Percentiles rank a stretch among this genome's conserved stretches.
Conservation (phyloP, 2,329 filamentous ascomycete species). For the Fusarium haematococcum region DNA sequence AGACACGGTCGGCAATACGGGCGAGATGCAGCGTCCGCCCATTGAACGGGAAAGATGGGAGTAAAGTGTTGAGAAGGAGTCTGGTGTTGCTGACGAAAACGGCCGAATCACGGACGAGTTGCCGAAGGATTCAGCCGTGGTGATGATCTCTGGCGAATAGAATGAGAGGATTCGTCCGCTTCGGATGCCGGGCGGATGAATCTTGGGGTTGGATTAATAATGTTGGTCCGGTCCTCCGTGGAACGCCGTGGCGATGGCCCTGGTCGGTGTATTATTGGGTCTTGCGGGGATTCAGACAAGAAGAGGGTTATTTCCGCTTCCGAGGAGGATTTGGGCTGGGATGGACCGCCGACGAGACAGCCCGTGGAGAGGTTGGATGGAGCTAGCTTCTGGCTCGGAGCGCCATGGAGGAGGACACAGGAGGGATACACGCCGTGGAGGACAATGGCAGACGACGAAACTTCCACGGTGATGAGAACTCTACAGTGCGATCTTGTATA, state of each 20-base stretch:
- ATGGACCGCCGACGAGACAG: not conserved
- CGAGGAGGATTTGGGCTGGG: rapidly evolving
- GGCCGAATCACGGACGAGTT: constrained; percentile 35
- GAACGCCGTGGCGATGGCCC: constrained; percentile 21
- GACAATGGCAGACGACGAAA: not conserved
- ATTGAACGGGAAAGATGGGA: not conserved
- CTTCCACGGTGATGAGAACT: not conserved
- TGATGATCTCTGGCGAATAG: not conserved
- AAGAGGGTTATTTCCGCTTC: not conserved
- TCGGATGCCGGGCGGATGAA: constrained; percentile 35
- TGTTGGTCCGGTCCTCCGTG: constrained; percentile 15
- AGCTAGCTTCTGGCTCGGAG: not conserved
- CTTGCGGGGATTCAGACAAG: not conserved
- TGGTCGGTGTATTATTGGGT: not conserved
- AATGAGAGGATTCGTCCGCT: constrained; percentile 17
- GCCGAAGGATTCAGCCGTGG: not conserved
- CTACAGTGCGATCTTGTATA: constrained; percentile 1
- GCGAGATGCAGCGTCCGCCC: not conserved
- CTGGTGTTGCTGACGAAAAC: constrained; percentile 14
- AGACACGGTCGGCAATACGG: not conserved
- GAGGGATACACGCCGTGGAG: not conserved
- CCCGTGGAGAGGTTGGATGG: constrained; percentile 1
- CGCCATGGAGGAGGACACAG: not conserved
- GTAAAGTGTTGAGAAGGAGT: not conserved
- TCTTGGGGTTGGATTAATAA: constrained; percentile 22